Base-by-base conservation (phyloP, 768 basidiomycete species). In the Kwoniella pini region DNA sequence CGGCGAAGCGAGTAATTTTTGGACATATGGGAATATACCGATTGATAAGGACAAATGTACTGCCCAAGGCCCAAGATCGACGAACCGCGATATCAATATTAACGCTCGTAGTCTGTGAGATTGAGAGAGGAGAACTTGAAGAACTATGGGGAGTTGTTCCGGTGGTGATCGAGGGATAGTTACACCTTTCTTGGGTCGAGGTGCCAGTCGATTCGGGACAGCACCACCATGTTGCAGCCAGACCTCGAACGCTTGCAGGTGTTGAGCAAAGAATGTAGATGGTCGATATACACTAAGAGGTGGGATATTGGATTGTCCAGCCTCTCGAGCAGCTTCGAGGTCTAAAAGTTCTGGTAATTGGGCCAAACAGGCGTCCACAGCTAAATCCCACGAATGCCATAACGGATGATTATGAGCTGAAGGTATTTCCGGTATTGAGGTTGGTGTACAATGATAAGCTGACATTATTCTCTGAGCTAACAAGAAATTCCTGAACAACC, bases 11-110 rank as follows among this genome's bases (percentile, higher is more conserved):
- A 99, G 84, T 4, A 99, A 84, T 72, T 96, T 94, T 57, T 91
- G 90, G 51, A 98, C 97, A 76, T 98, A 99, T 3, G 96, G 95
- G 81, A 97, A 98, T 72, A 98, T 97, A 12, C 96, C 96, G 70
- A 99, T 97, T 5, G 89, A 88, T 33, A 99, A 83, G 12, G 95
- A 93, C 13, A 97, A 85, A 68, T 96, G 89, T 48, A 98, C 96
- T 0, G 96, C 96, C 95, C 96, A 98, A 12, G 96, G 94, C 0
- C 96, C 96, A 6, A 99, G 85, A 75, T 99, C 96, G 69, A 98
- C 92, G 68, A 98, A 99, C 80, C 94, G 91, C 31, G 93, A 95
- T 4, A 99, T 84, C 22, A 97, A 85, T 65, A 97, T 95, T 62
- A 99, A 86, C 2, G 96, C 96, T 6, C 92, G 87, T 4, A 98